Percentiles rank a stretch among this genome's conserved stretches.
Conservation (phyloP, 2,329 filamentous ascomycete species). For the Dactylellina leptospora region DNA sequence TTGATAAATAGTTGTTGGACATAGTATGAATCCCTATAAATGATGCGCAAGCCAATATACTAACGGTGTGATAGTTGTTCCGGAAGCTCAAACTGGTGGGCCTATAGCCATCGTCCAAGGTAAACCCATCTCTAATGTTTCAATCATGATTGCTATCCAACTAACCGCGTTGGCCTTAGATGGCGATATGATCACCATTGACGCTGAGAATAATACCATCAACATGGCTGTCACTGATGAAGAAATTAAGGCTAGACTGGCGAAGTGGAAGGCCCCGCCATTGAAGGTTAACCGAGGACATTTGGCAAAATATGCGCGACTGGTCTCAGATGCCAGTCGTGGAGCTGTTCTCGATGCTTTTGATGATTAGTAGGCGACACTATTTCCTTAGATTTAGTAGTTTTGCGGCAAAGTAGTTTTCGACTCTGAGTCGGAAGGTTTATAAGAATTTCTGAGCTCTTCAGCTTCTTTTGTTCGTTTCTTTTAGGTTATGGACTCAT, state of each 20-base stretch:
- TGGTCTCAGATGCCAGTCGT: constrained; percentile 91
- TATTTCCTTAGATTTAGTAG: neutral
- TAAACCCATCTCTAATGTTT: constrained; percentile 12
- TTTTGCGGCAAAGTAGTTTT: neutral
- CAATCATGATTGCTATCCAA: neutral
- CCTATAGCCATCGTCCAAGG: constrained; percentile 79
- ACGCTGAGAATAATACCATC: constrained; percentile 77
- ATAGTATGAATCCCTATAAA: constrained; percentile 29
- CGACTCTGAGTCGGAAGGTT: too few species aligned
- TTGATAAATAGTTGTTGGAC: constrained; percentile 31
- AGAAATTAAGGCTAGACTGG: constrained; percentile 72
- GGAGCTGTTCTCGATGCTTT: constrained; percentile 62
- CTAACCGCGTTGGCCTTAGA: constrained; percentile 60
- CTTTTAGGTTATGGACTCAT: neutral
- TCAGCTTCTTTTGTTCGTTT: too few species aligned
- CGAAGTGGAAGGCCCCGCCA: constrained; percentile 74
- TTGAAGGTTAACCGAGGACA: constrained; percentile 81
- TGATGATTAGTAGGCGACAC: constrained; percentile 23
- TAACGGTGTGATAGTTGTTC: constrained; percentile 65
- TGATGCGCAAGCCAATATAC: neutral
- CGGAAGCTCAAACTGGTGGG: constrained; percentile 87
- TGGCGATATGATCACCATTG: constrained; percentile 85
- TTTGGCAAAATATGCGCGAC: constrained; percentile 84
- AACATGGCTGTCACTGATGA: constrained; percentile 76
- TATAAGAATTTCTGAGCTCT: too few species aligned